These are phyloP conservation scores for Pseudogymnoascus sp. DNA, from an alignment of 2,329 filamentous ascomycete genomes.

Conservation along the genomic window DNA sequence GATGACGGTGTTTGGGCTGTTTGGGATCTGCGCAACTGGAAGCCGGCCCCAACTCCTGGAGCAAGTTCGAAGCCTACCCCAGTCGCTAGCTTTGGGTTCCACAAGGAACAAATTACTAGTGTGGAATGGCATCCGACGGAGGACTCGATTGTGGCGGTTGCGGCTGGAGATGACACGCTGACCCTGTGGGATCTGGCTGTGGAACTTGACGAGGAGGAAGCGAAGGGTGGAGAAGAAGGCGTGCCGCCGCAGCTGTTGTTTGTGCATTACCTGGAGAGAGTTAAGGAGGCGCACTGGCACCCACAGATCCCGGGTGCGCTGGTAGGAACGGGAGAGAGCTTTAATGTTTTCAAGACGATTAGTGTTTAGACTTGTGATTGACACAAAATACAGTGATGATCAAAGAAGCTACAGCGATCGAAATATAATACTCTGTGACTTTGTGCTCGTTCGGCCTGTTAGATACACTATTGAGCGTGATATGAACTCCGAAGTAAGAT, in stretches of 20 bases:
- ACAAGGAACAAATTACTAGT: constrained; percentile 92
- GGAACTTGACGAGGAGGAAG: constrained; percentile 94
- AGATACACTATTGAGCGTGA: neutral
- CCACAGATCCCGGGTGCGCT: constrained; percentile 85
- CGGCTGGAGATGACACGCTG: constrained; percentile 85
- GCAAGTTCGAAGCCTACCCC: constrained; percentile 54
- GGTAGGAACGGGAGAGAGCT: constrained; percentile 82
- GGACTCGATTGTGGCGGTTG: constrained; percentile 89
- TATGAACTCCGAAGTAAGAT: neutral
- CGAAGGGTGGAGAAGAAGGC: constrained; percentile 73
- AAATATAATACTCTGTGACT: neutral
- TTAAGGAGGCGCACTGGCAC: constrained; percentile 97
- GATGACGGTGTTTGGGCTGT: constrained; percentile 93
- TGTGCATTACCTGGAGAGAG: constrained; percentile 90
- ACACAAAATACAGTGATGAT: neutral
- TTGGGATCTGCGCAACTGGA: constrained; percentile 96
- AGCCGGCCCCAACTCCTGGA: constrained; percentile 49
- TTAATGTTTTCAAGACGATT: constrained; percentile 79
- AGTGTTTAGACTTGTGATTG: constrained; percentile 48
- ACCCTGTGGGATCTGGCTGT: constrained; percentile 96
- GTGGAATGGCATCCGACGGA: constrained; percentile 97
- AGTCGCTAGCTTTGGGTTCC: constrained; percentile 89
- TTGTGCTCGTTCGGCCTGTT: neutral
- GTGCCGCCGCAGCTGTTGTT: constrained; percentile 93
- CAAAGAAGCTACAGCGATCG: neutral